Evolutionary conservation across 164 flowering plant genomes (phyloP).

Genomic region (Hamamelis virginiana): DNA sequence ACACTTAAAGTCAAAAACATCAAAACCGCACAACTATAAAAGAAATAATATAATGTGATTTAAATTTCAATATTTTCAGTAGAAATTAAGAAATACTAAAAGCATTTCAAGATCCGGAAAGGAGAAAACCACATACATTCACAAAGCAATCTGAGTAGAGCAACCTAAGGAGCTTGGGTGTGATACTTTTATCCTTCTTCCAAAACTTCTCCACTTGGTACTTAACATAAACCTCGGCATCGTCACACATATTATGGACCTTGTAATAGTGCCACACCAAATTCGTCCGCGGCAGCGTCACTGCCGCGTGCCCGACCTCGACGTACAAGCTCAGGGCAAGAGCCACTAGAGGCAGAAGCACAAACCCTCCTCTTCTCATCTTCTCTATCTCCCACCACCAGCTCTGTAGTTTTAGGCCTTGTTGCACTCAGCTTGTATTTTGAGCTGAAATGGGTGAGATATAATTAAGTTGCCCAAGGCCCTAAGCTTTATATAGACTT

Average conservation of each 20-base stretch:
- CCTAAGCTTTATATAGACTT: background rate
- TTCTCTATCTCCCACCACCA: too few relatives aligned
- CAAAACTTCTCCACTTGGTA: conserved; percentile 45
- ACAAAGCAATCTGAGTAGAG: conserved; percentile 74
- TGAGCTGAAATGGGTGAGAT: background rate
- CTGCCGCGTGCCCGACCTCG: conserved; percentile 22
- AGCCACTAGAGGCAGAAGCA: conserved; percentile 6
- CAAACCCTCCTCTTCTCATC: conserved; percentile 4
- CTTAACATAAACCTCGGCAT: conserved; percentile 50
- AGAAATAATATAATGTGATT: too few relatives aligned
- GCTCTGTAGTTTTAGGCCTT: too few relatives aligned
- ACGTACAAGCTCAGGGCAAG: conserved; percentile 17
- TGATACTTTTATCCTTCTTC: conserved; percentile 38
- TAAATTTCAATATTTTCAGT: too few relatives aligned
- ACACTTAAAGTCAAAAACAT: too few relatives aligned
- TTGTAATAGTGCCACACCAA: conserved; percentile 54
- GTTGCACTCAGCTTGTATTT: background rate
- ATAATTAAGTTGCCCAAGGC: too few relatives aligned
- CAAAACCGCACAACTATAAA: too few relatives aligned
- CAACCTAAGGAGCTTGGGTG: conserved; percentile 59
- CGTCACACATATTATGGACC: conserved; percentile 34
- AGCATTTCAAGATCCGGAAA: background rate
- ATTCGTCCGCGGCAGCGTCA: conserved; percentile 24
- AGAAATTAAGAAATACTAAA: background rate
- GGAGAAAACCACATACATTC: conserved; percentile 32